Percentiles rank a stretch among this genome's conserved stretches.
Conservation (phyloP, 108 stramenopile genomes). For the Skeletonema grethae region DNA sequence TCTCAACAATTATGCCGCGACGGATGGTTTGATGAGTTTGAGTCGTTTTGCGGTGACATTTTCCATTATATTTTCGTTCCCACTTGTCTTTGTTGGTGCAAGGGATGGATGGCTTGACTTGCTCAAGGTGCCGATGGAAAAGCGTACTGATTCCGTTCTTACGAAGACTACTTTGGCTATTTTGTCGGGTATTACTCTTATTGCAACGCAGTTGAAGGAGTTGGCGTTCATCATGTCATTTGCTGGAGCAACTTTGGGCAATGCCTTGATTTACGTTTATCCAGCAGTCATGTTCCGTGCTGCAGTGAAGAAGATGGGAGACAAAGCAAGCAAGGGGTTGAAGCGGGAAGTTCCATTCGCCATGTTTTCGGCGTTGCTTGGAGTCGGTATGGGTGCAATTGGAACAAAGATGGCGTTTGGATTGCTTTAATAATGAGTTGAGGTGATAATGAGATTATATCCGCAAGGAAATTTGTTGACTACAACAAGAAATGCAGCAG, state of each 20-base stretch:
- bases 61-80: constrained; percentile 90
- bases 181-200: constrained; percentile 55
- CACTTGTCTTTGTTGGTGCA: constrained; percentile 82
- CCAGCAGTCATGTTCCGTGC: constrained; percentile 86
- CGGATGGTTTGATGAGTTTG: constrained; percentile 72
- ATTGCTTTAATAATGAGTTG: constrained; percentile 37
- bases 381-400: constrained; percentile 53
- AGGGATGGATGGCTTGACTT: constrained; percentile 77
- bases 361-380: constrained; percentile 53
- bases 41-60: constrained; percentile 80
- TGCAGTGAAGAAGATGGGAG: constrained; percentile 62
- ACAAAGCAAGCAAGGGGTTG: constrained; percentile 50
- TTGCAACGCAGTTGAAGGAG: constrained; percentile 69
- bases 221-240: constrained; percentile 81
- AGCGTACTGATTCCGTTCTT: constrained; percentile 42
- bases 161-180: constrained; percentile 56
- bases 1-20: constrained; percentile 86
- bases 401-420: constrained; percentile 60
- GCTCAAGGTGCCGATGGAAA: constrained; percentile 46
- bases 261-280: constrained; percentile 89
- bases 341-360: constrained; percentile 56
- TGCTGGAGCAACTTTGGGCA: constrained; percentile 89
- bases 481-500: neutral
- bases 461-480: too few relatives aligned
- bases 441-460: too few relatives aligned